Evolutionary conservation across 2,329 filamentous ascomycete genomes (phyloP).

Genomic region (Fusarium metavorans): DNA sequence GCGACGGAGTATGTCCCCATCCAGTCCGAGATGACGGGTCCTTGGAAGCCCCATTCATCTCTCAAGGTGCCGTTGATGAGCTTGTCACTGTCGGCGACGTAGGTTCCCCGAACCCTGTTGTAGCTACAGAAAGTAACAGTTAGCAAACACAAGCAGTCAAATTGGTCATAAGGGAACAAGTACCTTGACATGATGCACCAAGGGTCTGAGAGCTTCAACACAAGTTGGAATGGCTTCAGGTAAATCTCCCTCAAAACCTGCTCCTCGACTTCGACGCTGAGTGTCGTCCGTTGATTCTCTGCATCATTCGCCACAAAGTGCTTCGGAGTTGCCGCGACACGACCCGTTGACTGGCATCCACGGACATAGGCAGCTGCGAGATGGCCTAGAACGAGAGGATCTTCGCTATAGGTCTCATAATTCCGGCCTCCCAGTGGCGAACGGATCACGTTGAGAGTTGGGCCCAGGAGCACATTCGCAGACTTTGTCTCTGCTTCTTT

Average conservation of each 20-base stretch:
- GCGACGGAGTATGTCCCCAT: not conserved
- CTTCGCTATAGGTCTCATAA: not conserved
- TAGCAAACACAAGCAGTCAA: not conserved
- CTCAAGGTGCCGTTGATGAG: not conserved
- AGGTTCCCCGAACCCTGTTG: not conserved
- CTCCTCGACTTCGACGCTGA: not conserved
- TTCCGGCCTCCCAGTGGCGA: not conserved
- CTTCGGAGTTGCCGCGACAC: not conserved
- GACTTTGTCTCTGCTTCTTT: not conserved
- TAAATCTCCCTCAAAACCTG: not conserved
- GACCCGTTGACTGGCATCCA: not conserved
- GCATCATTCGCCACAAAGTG: conserved; percentile 1
- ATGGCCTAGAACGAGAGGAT: not conserved
- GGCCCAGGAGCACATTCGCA: not conserved
- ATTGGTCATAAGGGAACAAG: no score
- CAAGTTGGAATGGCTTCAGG: not conserved
- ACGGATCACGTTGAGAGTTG: not conserved
- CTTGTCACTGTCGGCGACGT: not conserved
- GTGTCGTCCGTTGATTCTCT: not conserved
- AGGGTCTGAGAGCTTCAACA: not conserved
- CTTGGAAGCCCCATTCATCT: not conserved
- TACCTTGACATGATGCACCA: not conserved
- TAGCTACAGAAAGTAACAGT: not conserved
- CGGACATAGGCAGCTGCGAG: not conserved
- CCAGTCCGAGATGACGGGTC: not conserved